These are phyloP conservation scores for Canna indica DNA, from an alignment of 176 grass and related monocot species.

Conservation along the genomic window DNA sequence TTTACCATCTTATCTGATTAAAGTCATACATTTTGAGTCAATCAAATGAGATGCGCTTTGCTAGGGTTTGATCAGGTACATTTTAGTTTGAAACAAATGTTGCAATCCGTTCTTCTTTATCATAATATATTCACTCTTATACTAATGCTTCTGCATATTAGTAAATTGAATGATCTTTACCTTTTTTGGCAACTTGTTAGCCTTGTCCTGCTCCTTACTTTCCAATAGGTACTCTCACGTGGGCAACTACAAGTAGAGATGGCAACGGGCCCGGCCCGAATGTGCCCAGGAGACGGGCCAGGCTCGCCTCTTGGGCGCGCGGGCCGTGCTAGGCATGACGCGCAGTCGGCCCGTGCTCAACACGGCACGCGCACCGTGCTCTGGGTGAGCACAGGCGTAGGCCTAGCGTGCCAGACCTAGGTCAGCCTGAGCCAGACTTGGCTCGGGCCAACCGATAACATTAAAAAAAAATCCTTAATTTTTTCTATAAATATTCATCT, in stretches of 20 bases:
- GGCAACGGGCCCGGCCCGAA: too few species aligned
- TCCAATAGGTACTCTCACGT: conserved; percentile 52
- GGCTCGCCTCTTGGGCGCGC: too few species aligned
- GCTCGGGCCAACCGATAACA: too few species aligned
- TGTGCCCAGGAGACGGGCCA: too few species aligned
- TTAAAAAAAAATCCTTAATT: too few species aligned
- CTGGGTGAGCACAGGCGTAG: too few species aligned
- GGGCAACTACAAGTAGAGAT: conserved; percentile 92
- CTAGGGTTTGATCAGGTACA: conserved; percentile 80
- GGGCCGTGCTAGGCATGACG: too few species aligned
- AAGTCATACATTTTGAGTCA: neutral
- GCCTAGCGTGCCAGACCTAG: too few species aligned
- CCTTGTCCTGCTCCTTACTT: neutral
- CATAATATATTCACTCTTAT: neutral
- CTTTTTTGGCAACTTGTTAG: neutral
- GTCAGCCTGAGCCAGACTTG: too few species aligned
- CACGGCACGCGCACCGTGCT: too few species aligned
- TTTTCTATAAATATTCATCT: too few species aligned
- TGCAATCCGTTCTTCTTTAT: neutral
- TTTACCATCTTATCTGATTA: neutral
- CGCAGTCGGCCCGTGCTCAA: too few species aligned
- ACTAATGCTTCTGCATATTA: neutral
- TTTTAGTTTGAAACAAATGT: neutral
- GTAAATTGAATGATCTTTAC: neutral
- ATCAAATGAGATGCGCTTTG: conserved; percentile 80